Evolutionary conservation across 1,139 yeast genomes (phyloP).

Genomic region (Dujonia santamariae): DNA sequence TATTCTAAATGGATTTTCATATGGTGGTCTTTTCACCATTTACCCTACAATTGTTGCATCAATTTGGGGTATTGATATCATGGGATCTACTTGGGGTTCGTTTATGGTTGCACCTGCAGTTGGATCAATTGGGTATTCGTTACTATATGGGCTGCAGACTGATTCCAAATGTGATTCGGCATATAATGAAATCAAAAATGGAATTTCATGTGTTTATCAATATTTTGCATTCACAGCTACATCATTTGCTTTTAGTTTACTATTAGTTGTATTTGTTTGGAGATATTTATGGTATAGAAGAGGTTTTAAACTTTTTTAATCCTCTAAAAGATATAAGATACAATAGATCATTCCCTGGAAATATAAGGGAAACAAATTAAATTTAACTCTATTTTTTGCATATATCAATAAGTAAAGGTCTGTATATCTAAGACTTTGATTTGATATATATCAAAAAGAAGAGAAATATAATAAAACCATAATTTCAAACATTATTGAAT

Average conservation of each 20-base stretch:
- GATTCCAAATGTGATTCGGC: conserved; percentile 37
- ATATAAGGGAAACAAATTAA: too few relatives aligned
- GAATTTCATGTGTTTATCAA: neutral
- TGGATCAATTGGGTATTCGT: conserved; percentile 71
- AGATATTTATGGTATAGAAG: conserved; percentile 30
- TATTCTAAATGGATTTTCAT: conserved; percentile 62
- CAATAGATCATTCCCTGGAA: neutral
- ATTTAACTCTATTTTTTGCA: too few relatives aligned
- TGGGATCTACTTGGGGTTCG: conserved; percentile 93
- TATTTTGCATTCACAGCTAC: conserved; percentile 6
- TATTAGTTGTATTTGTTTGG: conserved; percentile 32
- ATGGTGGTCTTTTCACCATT: conserved; percentile 83
- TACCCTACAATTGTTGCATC: conserved; percentile 80
- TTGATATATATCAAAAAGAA: too few relatives aligned
- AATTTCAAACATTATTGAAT: neutral
- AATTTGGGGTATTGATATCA: conserved; percentile 85
- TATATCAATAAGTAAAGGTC: too few relatives aligned
- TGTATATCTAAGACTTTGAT: too few relatives aligned
- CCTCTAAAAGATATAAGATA: neutral
- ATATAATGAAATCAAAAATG: neutral
- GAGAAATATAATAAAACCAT: neutral
- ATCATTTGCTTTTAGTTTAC: conserved; percentile 24
- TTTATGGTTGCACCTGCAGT: conserved; percentile 90
- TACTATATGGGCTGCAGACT: conserved; percentile 65
- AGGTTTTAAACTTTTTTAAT: conserved; percentile 23